Evolutionary conservation across 73 alveolate species (phyloP).

Genomic region (Paramecium octaurelia): DNA sequence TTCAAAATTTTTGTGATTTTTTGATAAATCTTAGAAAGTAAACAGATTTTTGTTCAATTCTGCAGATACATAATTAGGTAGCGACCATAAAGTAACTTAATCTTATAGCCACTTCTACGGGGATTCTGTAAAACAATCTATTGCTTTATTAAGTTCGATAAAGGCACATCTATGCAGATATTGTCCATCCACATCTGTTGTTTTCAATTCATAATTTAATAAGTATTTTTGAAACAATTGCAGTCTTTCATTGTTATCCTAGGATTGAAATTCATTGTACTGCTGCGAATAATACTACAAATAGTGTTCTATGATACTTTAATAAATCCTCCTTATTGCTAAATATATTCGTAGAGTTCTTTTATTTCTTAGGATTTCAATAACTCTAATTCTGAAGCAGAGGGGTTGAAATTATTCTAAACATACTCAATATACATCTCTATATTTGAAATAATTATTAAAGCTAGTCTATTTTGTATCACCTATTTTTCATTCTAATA

Average conservation of each 20-base stretch:
- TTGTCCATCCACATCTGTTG: not conserved
- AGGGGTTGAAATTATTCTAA: not conserved
- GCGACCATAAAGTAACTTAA: not conserved
- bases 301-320: not conserved
- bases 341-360: not conserved
- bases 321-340: not conserved
- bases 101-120: not conserved
- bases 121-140: not conserved
- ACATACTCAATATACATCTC: not conserved
- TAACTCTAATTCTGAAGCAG: not conserved
- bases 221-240: not conserved
- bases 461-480: not conserved
- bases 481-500: not conserved
- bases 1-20: not conserved
- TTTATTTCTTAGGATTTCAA: not conserved
- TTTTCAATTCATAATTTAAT: not conserved
- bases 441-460: not conserved
- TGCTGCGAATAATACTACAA: not conserved
- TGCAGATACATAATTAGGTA: not conserved
- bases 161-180: not conserved
- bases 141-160: not conserved
- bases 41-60: not conserved
- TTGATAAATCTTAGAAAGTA: not conserved
- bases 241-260: not conserved
- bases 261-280: not conserved